Conservation (phyloP, 345 rosid species). For the Rhizophora apiculata region DNA sequence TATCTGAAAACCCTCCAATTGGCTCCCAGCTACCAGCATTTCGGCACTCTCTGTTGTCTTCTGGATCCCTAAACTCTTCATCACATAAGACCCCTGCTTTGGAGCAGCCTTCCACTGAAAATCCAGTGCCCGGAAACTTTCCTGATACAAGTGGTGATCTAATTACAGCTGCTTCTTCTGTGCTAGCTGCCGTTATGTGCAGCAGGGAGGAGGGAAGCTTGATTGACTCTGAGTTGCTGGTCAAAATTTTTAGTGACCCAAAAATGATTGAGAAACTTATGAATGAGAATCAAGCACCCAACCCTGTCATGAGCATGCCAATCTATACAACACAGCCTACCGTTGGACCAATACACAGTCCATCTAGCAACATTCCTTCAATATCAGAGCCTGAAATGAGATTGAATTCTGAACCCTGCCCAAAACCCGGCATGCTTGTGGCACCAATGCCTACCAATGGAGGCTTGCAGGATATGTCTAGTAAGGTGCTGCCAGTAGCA, state of each 20-base stretch:
- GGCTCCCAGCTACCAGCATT: slow-evolving; percentile 7
- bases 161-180: slow-evolving; percentile 41
- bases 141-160: slow-evolving; percentile 27
- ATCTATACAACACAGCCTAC: slow-evolving; percentile 11
- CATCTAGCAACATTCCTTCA: slow-evolving; percentile 12
- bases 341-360: slow-evolving; percentile 5
- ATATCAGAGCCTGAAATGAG: slow-evolving; percentile 11
- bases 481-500: slow-evolving; percentile 8
- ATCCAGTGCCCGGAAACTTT: slow-evolving; percentile 2
- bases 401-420: background rate
- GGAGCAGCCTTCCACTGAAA: slow-evolving; percentile 2
- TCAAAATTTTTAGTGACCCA: slow-evolving; percentile 52
- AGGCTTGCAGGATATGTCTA: slow-evolving; percentile 16
- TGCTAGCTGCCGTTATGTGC: slow-evolving; percentile 34
- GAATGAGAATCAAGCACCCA: slow-evolving; percentile 17
- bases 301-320: slow-evolving; percentile 1
- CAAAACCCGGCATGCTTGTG: background rate
- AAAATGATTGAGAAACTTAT: slow-evolving; percentile 40
- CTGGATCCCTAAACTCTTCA: slow-evolving; percentile 13
- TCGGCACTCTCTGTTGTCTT: background rate
- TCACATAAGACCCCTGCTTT: background rate
- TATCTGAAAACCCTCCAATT: background rate
- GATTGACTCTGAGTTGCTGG: slow-evolving; percentile 56
- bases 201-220: slow-evolving; percentile 34
- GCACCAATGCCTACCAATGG: slow-evolving; percentile 6